Evolutionary conservation across 1,284 basidiomycete species (phyloP).

Genomic region (Boletus coffeatus): DNA sequence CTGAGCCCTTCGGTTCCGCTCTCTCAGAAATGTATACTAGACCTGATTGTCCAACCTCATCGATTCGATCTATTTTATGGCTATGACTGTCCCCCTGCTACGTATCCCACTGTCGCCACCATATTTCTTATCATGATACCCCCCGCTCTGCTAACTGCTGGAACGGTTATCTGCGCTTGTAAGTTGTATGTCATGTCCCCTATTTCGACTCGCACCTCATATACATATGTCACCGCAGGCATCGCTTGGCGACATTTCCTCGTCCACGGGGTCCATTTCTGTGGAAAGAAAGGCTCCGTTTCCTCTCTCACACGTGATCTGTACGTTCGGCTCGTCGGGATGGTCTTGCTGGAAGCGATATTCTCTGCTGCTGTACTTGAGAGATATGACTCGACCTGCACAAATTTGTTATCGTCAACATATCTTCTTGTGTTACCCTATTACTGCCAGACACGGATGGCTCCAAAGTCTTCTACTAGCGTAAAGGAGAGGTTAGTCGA

Average conservation of each 20-base stretch:
- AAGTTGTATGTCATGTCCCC: constrained; percentile 3
- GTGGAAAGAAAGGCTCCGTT: constrained; percentile 17
- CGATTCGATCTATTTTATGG: constrained; percentile 62
- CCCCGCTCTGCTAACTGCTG: constrained; percentile 43
- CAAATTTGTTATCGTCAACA: not conserved
- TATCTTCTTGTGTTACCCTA: not conserved
- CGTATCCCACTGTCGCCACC: constrained; percentile 46
- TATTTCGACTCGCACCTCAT: not conserved
- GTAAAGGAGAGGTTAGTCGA: constrained; percentile 60
- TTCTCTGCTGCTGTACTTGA: constrained; percentile 20
- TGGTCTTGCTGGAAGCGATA: constrained; percentile 34
- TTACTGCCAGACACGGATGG: constrained; percentile 37
- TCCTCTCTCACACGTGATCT: constrained; percentile 29
- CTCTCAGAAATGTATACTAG: constrained; percentile 32
- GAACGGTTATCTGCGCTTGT: constrained; percentile 37
- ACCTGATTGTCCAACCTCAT: constrained; percentile 59
- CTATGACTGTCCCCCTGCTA: constrained; percentile 59
- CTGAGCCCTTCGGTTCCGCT: not conserved
- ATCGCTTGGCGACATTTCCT: constrained; percentile 29
- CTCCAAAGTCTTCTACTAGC: constrained; percentile 49
- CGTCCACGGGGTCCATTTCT: constrained; percentile 26
- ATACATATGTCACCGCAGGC: constrained; percentile 10
- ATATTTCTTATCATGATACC: constrained; percentile 55
- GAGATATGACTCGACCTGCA: constrained; percentile 22
- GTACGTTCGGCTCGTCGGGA: constrained; percentile 40